These are phyloP conservation scores for Tricholomella constricta DNA, from an alignment of 768 basidiomycete genomes.

Conservation along the genomic window DNA sequence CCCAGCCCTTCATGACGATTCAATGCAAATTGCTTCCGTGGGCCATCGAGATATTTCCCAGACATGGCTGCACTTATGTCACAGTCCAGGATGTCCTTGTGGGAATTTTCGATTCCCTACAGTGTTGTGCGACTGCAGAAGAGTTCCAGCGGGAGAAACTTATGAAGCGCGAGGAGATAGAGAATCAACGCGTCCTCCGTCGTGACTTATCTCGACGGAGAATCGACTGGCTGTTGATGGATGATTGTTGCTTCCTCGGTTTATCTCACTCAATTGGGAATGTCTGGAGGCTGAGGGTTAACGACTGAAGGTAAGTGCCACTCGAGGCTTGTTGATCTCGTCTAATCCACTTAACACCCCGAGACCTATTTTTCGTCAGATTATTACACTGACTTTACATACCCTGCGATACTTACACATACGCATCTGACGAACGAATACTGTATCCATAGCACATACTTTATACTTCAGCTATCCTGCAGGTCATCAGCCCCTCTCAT, in stretches of 20 bases:
- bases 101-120: background rate
- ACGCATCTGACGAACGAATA: background rate
- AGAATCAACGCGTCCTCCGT: background rate
- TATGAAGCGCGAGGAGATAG: background rate
- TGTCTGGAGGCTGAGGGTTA: background rate
- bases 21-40: background rate
- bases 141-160: background rate
- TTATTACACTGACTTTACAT: too few species aligned
- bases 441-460: background rate
- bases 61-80: background rate
- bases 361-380: too few species aligned
- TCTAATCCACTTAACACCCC: too few species aligned
- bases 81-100: background rate
- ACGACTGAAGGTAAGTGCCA: background rate
- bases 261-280: background rate
- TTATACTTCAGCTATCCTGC: background rate
- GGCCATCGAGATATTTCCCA: background rate
- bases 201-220: background rate
- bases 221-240: background rate
- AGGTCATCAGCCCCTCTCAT: background rate
- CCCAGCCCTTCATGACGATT: background rate
- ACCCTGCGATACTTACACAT: too few species aligned
- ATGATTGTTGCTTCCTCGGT: background rate
- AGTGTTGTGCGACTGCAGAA: background rate
- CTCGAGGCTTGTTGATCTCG: too few species aligned